Percentiles rank a stretch among this genome's conserved stretches.
phyloP scores from a whole-genome alignment of 371 early-diverging fungal genomes.

The Circinella minor region DNA sequence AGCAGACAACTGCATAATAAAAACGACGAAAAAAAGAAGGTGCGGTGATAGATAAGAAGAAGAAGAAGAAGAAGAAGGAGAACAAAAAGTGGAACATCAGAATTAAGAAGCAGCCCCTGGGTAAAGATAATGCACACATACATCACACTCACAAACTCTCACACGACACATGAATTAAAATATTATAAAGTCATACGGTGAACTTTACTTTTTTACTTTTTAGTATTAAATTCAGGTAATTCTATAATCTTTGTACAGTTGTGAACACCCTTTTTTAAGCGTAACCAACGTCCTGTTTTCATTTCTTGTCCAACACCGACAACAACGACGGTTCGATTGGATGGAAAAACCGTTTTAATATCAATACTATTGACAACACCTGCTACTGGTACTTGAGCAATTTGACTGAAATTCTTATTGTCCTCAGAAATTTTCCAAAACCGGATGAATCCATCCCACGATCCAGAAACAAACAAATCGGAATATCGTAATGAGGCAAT shows the following conservation, averaged over 20 bases:
- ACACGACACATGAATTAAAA: too few species aligned
- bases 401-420: slow-evolving; percentile 68
- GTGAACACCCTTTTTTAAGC: slow-evolving; percentile 64
- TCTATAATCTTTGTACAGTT: slow-evolving; percentile 68
- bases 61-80: slow-evolving; percentile 3
- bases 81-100: not conserved
- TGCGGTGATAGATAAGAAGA: not conserved
- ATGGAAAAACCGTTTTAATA: slow-evolving; percentile 50
- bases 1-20: slow-evolving; percentile 10
- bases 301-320: slow-evolving; percentile 89
- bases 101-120: not conserved
- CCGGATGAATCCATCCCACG: slow-evolving; percentile 88
- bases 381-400: slow-evolving; percentile 62
- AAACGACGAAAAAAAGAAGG: not conserved
- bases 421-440: slow-evolving; percentile 84
- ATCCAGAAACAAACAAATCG: slow-evolving; percentile 90
- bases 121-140: too few species aligned
- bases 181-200: not conserved
- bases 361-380: slow-evolving; percentile 62
- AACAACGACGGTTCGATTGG: slow-evolving; percentile 64
- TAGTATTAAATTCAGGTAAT: slow-evolving; percentile 22
- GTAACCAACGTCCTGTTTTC: slow-evolving; percentile 90
- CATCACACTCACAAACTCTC: too few species aligned
- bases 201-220: not conserved
- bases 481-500: slow-evolving; percentile 83